Base-by-base conservation (phyloP, 2,329 filamentous ascomycete genomes). In the Emericellopsis atlantica region DNA sequence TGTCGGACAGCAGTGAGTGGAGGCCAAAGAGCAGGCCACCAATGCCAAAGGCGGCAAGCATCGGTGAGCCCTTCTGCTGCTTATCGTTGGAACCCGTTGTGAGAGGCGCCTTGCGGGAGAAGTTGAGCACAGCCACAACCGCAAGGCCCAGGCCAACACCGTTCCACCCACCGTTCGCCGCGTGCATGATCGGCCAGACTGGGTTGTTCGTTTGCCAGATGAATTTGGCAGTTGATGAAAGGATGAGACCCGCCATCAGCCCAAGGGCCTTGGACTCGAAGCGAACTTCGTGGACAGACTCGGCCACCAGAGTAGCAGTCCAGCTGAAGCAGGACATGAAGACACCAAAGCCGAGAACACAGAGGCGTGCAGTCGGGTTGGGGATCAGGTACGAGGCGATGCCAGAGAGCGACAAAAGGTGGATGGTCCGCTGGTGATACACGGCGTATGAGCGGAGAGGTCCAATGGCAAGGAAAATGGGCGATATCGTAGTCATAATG, bases 201-300 rank as follows among this genome's bases (percentile, higher is more conserved):
- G 92, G 92, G 57, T 98, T 98, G 61, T 95, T 96, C 16, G 90
- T 95, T 56, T 81, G 76, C 70, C 82, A 94, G 0, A 89, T 86
- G 56, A 94, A 96, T 59, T 98, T 98, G 51, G 86, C 79, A 40
- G 94, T 74, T 45, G 81, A 87, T 2, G 90, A 96, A 46, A 87
- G 71, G 44, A 95, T 74, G 42, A 98, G 66, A 24, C 92, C 92
- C 42, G 89, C 71, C 33, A 76, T 70, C 72, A 86, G 94, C 1
- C 86, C 86, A 29, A 87, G 70, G 40, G 94, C 76, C 53, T 84
- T 84, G 7, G 80, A 76, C 61, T 98, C 89, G 12, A 98, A 75
- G 36, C 84, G 79, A 32, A 72, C 72, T 14, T 80, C 76, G 46
- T 93, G 81, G 4, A 72, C 69, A 23, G 84, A 78, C 55, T 94